Conservation (phyloP, 2,329 filamentous ascomycete species). For the Lojkania enalia region DNA sequence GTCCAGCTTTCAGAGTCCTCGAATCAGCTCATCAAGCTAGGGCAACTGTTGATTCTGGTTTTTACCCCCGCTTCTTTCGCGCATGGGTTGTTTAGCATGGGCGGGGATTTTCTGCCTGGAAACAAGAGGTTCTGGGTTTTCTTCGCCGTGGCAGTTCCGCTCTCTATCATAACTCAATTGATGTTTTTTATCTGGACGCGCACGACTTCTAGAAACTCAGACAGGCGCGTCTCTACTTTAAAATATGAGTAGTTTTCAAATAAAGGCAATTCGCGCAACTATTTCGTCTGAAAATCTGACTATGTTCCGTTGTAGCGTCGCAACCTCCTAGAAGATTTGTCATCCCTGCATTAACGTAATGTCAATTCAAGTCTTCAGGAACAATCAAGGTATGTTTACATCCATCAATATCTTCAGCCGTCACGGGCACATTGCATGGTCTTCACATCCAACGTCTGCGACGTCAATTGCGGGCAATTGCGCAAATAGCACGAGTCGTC, state of each 20-base stretch:
- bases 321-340: slow-evolving; percentile 14
- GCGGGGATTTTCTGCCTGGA: slow-evolving; percentile 6
- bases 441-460: slow-evolving; percentile 14
- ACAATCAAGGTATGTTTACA: slow-evolving; percentile 11
- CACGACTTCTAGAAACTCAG: too few species aligned
- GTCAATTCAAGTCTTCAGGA: neutral
- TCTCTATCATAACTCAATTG: neutral
- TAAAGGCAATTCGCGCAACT: too few species aligned
- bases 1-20: neutral
- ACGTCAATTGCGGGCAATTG: slow-evolving; percentile 18
- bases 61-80: slow-evolving; percentile 6
- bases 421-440: slow-evolving; percentile 19
- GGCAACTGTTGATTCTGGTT: slow-evolving; percentile 2
- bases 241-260: too few species aligned
- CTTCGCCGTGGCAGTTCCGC: slow-evolving; percentile 11
- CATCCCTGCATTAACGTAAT: slow-evolving; percentile 14
- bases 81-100: slow-evolving; percentile 5
- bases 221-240: too few species aligned
- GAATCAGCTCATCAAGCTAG: slow-evolving; percentile 2
- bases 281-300: too few species aligned
- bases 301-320: too few species aligned
- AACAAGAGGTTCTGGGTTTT: slow-evolving; percentile 10
- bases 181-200: neutral
- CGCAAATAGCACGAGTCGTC: slow-evolving; percentile 20
- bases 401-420: slow-evolving; percentile 24